These are phyloP conservation scores for Candida railenensis DNA, from an alignment of 805 yeast species.

Conservation along the genomic window DNA sequence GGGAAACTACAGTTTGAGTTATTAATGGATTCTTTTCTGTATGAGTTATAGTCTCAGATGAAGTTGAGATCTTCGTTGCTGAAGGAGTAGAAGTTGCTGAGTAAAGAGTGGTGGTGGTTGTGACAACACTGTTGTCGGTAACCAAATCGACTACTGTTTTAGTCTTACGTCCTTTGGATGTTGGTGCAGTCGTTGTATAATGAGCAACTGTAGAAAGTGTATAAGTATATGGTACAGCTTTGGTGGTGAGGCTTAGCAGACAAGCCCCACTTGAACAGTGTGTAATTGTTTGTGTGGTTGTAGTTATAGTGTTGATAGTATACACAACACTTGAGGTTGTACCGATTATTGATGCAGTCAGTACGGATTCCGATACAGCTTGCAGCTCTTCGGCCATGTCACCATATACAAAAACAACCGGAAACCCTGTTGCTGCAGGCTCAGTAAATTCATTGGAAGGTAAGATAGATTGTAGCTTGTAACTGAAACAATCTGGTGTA, in stretches of 20 bases:
- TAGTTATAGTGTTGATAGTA: slow-evolving; percentile 17
- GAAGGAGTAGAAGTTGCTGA: not conserved
- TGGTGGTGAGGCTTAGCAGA: slow-evolving; percentile 8
- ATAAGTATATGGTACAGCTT: slow-evolving; percentile 8
- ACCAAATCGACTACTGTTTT: not conserved
- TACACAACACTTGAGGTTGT: slow-evolving; percentile 17
- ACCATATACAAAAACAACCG: slow-evolving; percentile 29
- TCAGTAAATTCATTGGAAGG: slow-evolving; percentile 14
- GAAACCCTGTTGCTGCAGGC: slow-evolving; percentile 24
- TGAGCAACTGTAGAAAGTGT: slow-evolving; percentile 6
- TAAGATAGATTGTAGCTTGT: slow-evolving; percentile 16
- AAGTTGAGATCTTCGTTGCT: slow-evolving; percentile 8
- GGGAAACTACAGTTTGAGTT: slow-evolving; percentile 23
- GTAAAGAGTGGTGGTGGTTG: slow-evolving; percentile 14
- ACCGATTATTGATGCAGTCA: slow-evolving; percentile 8
- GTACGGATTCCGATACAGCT: slow-evolving; percentile 1
- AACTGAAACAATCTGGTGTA: slow-evolving; percentile 21
- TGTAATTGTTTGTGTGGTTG: slow-evolving; percentile 14
- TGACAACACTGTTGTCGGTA: not conserved
- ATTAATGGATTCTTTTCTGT: slow-evolving; percentile 28
- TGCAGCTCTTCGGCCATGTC: slow-evolving; percentile 6
- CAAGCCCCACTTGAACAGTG: slow-evolving; percentile 14
- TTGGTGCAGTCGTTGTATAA: slow-evolving; percentile 9
- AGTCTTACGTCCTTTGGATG: not conserved
- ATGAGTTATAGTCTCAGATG: slow-evolving; percentile 17